These are phyloP conservation scores for Phytomonas sp. DNA, from an alignment of 208 protist genomes.

Conservation along the genomic window DNA sequence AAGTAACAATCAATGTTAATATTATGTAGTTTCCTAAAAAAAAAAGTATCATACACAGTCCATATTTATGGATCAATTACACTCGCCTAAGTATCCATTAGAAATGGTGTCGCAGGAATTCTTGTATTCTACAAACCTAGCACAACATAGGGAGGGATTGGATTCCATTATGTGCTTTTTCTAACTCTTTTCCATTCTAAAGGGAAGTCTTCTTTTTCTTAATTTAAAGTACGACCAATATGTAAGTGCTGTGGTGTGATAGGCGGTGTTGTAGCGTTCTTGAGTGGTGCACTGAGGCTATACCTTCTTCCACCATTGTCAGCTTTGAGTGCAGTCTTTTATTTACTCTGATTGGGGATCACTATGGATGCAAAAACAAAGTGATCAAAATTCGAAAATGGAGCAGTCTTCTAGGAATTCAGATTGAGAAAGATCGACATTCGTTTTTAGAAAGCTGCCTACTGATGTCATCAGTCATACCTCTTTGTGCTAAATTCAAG, in stretches of 20 bases:
- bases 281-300: not conserved
- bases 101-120: not conserved
- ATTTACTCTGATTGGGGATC: not conserved
- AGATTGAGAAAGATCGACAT: too few relatives aligned
- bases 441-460: too few relatives aligned
- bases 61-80: not conserved
- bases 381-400: too few relatives aligned
- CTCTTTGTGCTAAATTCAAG: too few relatives aligned
- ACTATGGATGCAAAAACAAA: too few relatives aligned
- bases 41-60: constrained; percentile 1
- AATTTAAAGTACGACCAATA: too few relatives aligned
- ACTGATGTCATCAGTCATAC: too few relatives aligned
- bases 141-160: not conserved
- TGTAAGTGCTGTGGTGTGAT: too few relatives aligned
- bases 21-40: not conserved
- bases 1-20: not conserved
- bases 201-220: not conserved
- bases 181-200: not conserved
- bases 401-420: too few relatives aligned
- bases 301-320: not conserved
- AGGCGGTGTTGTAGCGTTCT: not conserved
- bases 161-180: not conserved
- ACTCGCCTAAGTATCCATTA: not conserved
- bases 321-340: not conserved
- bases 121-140: not conserved